phyloP scores from a whole-genome alignment of 345 rosid species.

The Limnanthes douglasii region DNA sequence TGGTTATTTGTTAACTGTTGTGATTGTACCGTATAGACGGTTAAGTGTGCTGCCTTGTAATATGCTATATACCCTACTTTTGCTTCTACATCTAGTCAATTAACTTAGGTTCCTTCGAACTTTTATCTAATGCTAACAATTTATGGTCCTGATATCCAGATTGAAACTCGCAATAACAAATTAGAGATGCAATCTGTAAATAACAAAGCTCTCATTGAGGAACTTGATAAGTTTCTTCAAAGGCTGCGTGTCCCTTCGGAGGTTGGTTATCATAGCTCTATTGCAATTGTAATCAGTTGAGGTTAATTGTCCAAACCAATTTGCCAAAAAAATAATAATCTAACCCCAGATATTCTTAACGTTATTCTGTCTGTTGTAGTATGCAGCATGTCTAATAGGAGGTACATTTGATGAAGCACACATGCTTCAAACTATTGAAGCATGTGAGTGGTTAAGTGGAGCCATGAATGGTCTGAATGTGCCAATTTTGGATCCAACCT shows the following conservation, averaged over 20 bases:
- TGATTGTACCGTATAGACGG: no score
- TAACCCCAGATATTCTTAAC: no score
- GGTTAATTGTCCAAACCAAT: no score
- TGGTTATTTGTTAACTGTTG: no score
- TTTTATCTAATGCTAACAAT: no score
- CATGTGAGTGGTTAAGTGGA: constrained; percentile 95
- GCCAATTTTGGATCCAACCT: constrained; percentile 73
- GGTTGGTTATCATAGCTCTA: constrained; percentile 21
- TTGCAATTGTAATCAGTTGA: neutral
- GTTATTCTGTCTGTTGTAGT: constrained; percentile 30
- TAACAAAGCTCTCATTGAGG: constrained; percentile 80
- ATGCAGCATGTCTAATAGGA: constrained; percentile 73
- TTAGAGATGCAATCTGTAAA: constrained; percentile 96
- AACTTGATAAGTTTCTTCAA: constrained; percentile 85
- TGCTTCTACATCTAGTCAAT: no score
- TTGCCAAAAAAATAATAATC: no score
- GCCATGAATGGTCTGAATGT: constrained; percentile 63
- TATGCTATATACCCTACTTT: no score
- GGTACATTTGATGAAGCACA: constrained; percentile 89
- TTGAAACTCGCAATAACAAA: constrained; percentile 94
- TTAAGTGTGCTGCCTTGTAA: no score
- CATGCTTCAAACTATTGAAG: constrained; percentile 89
- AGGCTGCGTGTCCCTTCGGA: constrained; percentile 77
- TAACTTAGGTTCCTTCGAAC: no score
- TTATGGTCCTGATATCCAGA: constrained; percentile 39